Evolutionary conservation across 306 rosid genomes (phyloP).

Genomic region (Myrica gale): DNA sequence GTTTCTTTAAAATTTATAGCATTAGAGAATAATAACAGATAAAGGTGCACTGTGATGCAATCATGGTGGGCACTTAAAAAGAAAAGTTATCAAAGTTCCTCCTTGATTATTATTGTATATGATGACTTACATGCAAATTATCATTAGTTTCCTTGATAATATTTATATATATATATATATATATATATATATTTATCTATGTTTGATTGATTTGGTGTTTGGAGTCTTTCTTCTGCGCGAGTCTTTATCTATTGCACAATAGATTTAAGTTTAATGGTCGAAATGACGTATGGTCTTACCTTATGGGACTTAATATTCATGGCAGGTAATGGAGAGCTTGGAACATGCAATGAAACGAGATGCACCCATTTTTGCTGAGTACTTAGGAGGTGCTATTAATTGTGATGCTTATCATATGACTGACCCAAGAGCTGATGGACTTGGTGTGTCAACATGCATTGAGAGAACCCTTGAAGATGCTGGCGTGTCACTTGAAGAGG

Average conservation of each 20-base stretch:
- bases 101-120: background rate
- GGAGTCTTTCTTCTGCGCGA: background rate
- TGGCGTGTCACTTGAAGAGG: slow-evolving; percentile 99
- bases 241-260: background rate
- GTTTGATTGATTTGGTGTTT: background rate
- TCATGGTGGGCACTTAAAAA: background rate
- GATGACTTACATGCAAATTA: background rate
- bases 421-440: slow-evolving; percentile 97
- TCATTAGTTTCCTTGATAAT: background rate
- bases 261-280: slow-evolving; percentile 4
- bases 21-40: background rate
- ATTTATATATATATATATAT: too few relatives aligned
- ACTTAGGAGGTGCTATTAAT: slow-evolving; percentile 95
- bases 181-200: too few relatives aligned
- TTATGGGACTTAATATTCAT: slow-evolving; percentile 9
- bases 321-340: slow-evolving; percentile 91
- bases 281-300: background rate
- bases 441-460: slow-evolving; percentile 96
- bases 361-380: slow-evolving; percentile 89
- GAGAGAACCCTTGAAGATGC: slow-evolving; percentile 93
- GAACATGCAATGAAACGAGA: slow-evolving; percentile 98
- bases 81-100: background rate
- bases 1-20: background rate
- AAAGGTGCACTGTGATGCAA: background rate
- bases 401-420: slow-evolving; percentile 99